Percentiles rank a stretch among this genome's conserved stretches.
These are phyloP conservation scores for Tolypocladium tropicale DNA, from an alignment of 2,329 filamentous ascomycete genomes.

Conservation along the genomic window DNA sequence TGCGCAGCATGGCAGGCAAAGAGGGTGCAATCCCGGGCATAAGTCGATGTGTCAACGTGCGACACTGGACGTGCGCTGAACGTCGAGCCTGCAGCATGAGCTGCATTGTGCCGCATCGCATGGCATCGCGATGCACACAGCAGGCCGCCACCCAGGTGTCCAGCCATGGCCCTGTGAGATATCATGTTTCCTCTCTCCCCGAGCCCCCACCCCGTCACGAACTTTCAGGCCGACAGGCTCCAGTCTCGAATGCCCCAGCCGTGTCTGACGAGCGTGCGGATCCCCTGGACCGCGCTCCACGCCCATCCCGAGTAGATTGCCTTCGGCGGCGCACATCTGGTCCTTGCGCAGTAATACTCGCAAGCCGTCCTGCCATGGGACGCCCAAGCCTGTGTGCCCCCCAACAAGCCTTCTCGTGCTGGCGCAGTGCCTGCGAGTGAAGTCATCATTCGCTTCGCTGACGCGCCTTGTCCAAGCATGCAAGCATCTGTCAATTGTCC, in stretches of 20 bases:
- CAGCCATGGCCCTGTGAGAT: neutral
- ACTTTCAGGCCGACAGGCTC: neutral
- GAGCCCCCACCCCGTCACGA: neutral
- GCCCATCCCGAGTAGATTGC: no score
- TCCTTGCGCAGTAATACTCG: no score
- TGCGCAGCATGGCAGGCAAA: neutral
- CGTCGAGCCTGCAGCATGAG: neutral
- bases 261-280: neutral
- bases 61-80: neutral
- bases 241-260: neutral
- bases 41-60: neutral
- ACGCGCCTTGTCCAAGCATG: neutral
- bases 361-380: no score
- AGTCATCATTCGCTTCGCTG: neutral
- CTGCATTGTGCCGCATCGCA: neutral
- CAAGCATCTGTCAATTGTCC: neutral
- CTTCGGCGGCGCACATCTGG: no score
- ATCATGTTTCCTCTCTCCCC: neutral
- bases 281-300: neutral
- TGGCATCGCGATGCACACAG: neutral
- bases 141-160: neutral
- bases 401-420: no score
- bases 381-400: no score
- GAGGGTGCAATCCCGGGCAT: neutral
- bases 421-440: neutral